A percentile compares a stretch with the other conserved stretches of the same genome.
These are phyloP conservation scores for Fomitopsis betulina DNA, from an alignment of 1,284 basidiomycete species.

Conservation along the genomic window DNA sequence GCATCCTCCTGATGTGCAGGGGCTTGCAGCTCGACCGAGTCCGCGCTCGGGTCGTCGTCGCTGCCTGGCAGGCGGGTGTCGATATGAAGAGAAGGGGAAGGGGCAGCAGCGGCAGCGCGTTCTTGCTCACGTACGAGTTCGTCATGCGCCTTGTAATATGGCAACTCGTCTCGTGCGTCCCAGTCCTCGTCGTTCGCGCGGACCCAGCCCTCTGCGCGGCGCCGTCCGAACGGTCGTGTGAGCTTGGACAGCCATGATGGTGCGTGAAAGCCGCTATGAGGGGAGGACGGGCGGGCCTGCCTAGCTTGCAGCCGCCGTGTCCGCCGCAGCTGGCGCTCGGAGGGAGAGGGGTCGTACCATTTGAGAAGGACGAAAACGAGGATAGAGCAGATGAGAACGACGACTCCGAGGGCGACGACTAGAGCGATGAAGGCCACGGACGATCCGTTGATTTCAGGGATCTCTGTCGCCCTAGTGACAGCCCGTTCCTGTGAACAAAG, in stretches of 20 bases:
- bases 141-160: conserved; percentile 2
- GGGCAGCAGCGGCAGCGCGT: neutral
- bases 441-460: conserved; percentile 27
- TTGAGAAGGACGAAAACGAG: conserved; percentile 34
- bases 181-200: conserved; percentile 24
- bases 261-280: conserved; percentile 15
- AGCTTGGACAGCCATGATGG: conserved; percentile 24
- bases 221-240: conserved; percentile 21
- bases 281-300: conserved; percentile 16
- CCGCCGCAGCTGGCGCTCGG: conserved; percentile 25
- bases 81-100: neutral
- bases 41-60: conserved; percentile 11
- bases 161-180: conserved; percentile 22
- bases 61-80: neutral
- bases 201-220: conserved; percentile 22
- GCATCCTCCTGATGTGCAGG: conserved; percentile 4
- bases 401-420: conserved; percentile 27
- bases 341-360: conserved; percentile 23
- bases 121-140: conserved; percentile 10
- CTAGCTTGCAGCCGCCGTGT: conserved; percentile 16
- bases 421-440: conserved; percentile 30
- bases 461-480: neutral
- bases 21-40: conserved; percentile 19
- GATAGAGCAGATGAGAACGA: conserved; percentile 28
- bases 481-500: neutral